Base-by-base conservation (phyloP, 2,329 filamentous ascomycete species). In the Fusarium oligoseptatum region DNA sequence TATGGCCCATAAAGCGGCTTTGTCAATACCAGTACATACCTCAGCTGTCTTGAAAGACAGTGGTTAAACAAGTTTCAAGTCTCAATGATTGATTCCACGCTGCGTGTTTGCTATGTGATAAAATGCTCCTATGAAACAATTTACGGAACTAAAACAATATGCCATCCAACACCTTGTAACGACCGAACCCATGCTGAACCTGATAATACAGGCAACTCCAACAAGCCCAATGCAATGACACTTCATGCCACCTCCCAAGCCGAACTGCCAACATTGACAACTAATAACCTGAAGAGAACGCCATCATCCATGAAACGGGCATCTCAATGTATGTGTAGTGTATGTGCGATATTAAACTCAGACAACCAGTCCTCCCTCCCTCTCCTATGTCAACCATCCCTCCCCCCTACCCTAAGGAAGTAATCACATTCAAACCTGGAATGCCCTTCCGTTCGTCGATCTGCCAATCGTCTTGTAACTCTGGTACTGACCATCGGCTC, bases 381-480 rank as follows among this genome's bases (percentile, higher is more conserved):
- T 55, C 39, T 45, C 48, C 41, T 52, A 45, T 48, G 52, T 24
- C 34, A 57, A 36, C 22, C 34, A 27, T 12, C 56, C 20, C 17
- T 45, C 29, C 22, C 12, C 64, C 45, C 27, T 45, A 34, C 24
- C 32, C 32, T 34, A 20, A 43, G 8, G 15, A 57, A 61, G 36
- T 12, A 39, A 64, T 56, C 34, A 11, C 58, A 63, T 39, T 78
- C 68, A 78, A 41, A 55, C 71, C 14, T 70, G 70, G 43, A 80
- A 82, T 6, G 80, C 81, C 43, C 67, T 72, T 7, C 81, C 81
- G n/a, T 65, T 78, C 4, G 80, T 83, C 36, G 85, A 81, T 67
- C 84, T 84, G 15, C 89, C 89, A 52, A 90, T 82, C 17, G 88
- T 90, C 81, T 89, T 89, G 74, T 87, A 89, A 60, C 81, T 85